Evolutionary conservation across 345 rosid species (phyloP), one percentile per base, ranked within the genome.

Genomic region (Salix brachista): DNA sequence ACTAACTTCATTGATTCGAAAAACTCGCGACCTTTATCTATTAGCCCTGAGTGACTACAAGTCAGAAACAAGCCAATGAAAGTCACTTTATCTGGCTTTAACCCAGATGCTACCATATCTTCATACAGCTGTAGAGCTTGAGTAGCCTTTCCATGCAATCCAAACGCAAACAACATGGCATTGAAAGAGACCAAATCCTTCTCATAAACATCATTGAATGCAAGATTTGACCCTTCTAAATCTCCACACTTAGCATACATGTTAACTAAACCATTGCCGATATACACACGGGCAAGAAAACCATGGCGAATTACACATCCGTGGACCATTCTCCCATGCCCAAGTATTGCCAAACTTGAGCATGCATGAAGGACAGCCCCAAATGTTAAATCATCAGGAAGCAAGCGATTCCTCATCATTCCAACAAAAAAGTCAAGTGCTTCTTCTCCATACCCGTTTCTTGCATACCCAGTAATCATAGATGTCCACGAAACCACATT

Each of bases 161-260:
- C 94, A 44, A 86, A 86, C 5, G 88, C 94, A 44, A 91, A 93
- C 78, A 93, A 64, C 95, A 91, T 87, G 3, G 92, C 80, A 80
- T 91, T 93, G 86, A 92, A 89, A 79, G 94, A 89, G 62, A 90
- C 93, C 76, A 88, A 62, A 82, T 91, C 94, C 83, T 89, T 93
- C 70, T 76, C 76, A 46, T 39, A 30, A 71, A 89, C 88, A 69
- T 91, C 89, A 42, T 72, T 34, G 80, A 93, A 91, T 39, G 91
- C 91, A 1, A 4, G 69, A 34, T 78, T 65, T 17, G 98, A 90
- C 3, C 84, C 86, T 18, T 77, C 81, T 23, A 90, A 80, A 72
- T 90, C 83, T 70, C 97, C 98, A 44, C 91, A 93, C 42, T 90
- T 91, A 0, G 92, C 97, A 80, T 93, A 93, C 89, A 93, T 87